Evolutionary conservation across 1,284 basidiomycete species (phyloP).

Genomic region (Apiotrichum gracile): DNA sequence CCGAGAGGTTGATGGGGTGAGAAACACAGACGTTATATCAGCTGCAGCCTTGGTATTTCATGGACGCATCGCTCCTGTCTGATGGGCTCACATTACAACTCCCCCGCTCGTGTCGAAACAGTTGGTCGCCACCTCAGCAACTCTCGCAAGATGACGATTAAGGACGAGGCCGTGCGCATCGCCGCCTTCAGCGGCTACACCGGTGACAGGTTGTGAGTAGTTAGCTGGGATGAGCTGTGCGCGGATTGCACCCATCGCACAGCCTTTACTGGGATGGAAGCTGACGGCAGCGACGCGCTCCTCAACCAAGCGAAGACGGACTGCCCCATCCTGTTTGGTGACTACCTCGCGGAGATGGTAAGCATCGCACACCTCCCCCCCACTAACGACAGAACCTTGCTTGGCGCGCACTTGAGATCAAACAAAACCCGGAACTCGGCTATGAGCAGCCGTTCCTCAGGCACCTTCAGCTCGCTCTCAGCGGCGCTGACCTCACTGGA

Average conservation of each 20-base stretch:
- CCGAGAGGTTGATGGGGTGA: no score
- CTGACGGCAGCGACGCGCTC: conserved; percentile 7
- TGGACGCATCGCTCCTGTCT: no score
- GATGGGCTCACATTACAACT: no score
- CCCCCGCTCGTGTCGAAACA: no score
- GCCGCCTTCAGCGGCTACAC: conserved; percentile 15
- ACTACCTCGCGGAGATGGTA: conserved; percentile 19
- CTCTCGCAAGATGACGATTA: not conserved
- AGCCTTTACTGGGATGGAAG: not conserved
- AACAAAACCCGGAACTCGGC: conserved; percentile 10
- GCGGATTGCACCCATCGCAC: no score
- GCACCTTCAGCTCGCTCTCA: conserved; percentile 12
- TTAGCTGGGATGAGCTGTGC: no score
- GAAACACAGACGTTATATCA: no score
- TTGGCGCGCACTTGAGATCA: conserved; percentile 15
- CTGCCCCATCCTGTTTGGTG: conserved; percentile 11
- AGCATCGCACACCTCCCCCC: not conserved
- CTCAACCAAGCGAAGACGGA: conserved; percentile 8
- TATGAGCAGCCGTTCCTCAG: conserved; percentile 18
- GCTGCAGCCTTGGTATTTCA: no score
- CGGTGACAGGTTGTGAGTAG: not conserved
- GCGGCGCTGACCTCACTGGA: conserved; percentile 4
- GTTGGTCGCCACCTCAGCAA: no score
- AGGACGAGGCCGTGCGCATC: conserved; percentile 1
- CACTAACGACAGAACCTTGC: conserved; percentile 16